Conservation (phyloP, 805 yeast species). For the Nakazawaea pomicola region DNA sequence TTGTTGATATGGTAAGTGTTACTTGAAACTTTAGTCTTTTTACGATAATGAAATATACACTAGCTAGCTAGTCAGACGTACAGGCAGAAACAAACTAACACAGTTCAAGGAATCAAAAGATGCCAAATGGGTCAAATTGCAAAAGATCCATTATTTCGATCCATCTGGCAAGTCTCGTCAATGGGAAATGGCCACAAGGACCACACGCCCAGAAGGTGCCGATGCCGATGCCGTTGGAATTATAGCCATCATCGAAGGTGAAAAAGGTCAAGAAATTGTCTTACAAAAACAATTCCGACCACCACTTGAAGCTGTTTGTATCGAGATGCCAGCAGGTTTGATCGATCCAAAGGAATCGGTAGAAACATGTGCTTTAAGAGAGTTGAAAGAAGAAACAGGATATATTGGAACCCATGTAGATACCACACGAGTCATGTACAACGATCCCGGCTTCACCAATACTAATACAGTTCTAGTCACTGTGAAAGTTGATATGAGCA, state of each 20-base stretch:
- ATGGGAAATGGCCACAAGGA: conserved; percentile 90
- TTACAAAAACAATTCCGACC: conserved; percentile 91
- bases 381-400: conserved; percentile 90
- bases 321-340: conserved; percentile 94
- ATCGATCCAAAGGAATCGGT: conserved; percentile 79
- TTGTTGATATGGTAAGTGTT: conserved; percentile 25
- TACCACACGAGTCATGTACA: conserved; percentile 28
- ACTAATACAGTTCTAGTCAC: conserved; percentile 80
- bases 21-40: neutral
- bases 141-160: conserved; percentile 64
- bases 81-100: no score
- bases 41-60: no score
- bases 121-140: conserved; percentile 64
- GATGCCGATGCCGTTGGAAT: conserved; percentile 90
- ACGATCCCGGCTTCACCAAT: conserved; percentile 75
- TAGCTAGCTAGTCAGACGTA: no score
- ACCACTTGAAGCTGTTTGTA: conserved; percentile 81
- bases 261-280: conserved; percentile 44
- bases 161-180: conserved; percentile 65
- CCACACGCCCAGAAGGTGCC: conserved; percentile 59
- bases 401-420: conserved; percentile 59
- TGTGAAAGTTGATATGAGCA: conserved; percentile 67
- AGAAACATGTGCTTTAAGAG: conserved; percentile 80
- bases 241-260: conserved; percentile 59
- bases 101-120: conserved; percentile 27